A percentile compares a stretch with the other conserved stretches of the same genome.
Conservation (phyloP, 1,139 yeast species). For the Hanseniaspora uvarum region DNA sequence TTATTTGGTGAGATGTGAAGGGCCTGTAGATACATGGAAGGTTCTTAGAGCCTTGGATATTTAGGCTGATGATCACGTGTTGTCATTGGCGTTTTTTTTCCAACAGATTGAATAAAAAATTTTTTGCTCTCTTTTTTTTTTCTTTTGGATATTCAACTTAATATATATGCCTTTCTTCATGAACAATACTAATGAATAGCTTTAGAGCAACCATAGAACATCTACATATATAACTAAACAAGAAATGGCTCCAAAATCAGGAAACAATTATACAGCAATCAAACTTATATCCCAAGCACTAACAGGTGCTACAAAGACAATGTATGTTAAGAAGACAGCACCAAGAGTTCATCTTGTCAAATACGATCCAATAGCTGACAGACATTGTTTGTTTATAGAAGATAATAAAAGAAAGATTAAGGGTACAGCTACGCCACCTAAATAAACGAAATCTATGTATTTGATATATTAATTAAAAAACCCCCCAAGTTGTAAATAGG, state of each 20-base stretch:
- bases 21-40: constrained; percentile 7
- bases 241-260: constrained; percentile 33
- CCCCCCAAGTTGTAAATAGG: background rate
- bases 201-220: no score
- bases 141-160: no score
- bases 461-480: no score
- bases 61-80: background rate
- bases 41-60: constrained; percentile 1
- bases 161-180: no score
- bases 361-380: constrained; percentile 70
- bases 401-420: constrained; percentile 63
- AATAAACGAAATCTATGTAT: background rate
- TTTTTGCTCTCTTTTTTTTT: background rate
- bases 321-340: constrained; percentile 71
- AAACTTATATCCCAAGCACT: constrained; percentile 72
- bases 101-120: background rate
- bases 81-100: background rate
- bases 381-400: constrained; percentile 83
- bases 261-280: constrained; percentile 42
- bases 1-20: constrained; percentile 12
- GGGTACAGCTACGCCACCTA: background rate
- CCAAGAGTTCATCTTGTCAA: constrained; percentile 71
- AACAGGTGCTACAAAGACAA: constrained; percentile 76
- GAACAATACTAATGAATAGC: no score
- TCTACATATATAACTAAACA: constrained; percentile 12